Evolutionary conservation across 192 early-diverging fungal species (phyloP), one percentile per base, ranked within the genome.

Genomic region (Entomortierella beljakovae): DNA sequence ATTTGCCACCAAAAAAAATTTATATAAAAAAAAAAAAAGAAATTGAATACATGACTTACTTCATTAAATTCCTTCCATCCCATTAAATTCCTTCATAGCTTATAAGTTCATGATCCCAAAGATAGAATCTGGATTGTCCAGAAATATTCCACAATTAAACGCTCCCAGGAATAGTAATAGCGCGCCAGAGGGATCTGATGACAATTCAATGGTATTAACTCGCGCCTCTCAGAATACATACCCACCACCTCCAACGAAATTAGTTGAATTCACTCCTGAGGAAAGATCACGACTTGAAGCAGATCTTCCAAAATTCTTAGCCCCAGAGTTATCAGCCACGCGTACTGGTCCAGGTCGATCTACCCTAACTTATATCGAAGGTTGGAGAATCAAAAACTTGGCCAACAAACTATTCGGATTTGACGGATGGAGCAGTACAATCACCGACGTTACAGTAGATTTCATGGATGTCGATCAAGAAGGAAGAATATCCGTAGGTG

Each of bases 391-490:
- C 38, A 93, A 95, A 48, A 91, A 90, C 67, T 77, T 98, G 34
- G 98, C 98, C 52, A 96, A 99, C 69, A 90, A 95, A 31, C 68
- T 97, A 7, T 98, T 99, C 86, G 98, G 96, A 4, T 98, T 98
- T 79, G 88, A 97, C 69, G 96, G 96, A 11, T 99, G 97, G 97
- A 87, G 86, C 40, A 88, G 89, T 28, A 82, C 81, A 26, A 90
- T 99, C 63, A 80, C 88, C n/a, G 85, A 87, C 53, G 86, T 90
- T 46, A 84, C 84, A 3, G 84, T 96, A 3, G 97, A 99, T 82
- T 96, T 87, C 88, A 86, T 94, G 67, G 70, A 86, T 65, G 54
- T 56, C 0, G 61, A 67, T 40, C 40, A 59, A 8, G 63, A 73
- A 26, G 89, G 90, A 13, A 83, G 74, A 18, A 81, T 87, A 31